A percentile compares a stretch with the other conserved stretches of the same genome.
These are phyloP conservation scores for Mitragyna speciosa DNA, from an alignment of 257 asterid genomes.

Conservation along the genomic window DNA sequence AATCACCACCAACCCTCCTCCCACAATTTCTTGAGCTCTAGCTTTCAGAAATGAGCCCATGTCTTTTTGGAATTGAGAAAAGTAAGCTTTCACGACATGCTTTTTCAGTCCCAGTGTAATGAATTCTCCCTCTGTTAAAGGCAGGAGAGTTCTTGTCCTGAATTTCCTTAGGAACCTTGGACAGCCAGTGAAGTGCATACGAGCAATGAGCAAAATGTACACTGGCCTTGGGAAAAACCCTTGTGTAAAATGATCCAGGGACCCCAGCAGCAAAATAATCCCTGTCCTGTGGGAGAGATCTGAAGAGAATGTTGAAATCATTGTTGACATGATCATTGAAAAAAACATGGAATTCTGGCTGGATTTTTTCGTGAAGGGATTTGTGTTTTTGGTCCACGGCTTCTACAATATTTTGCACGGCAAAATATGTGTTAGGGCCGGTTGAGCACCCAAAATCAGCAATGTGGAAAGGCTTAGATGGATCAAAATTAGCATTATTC, in stretches of 20 bases:
- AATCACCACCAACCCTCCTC: slow-evolving; percentile 37
- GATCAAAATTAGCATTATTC: background rate
- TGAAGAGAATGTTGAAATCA: slow-evolving; percentile 52
- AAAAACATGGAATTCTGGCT: slow-evolving; percentile 35
- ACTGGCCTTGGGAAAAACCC: slow-evolving; percentile 32
- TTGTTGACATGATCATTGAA: slow-evolving; percentile 36
- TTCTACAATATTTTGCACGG: slow-evolving; percentile 39
- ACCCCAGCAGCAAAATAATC: slow-evolving; percentile 34
- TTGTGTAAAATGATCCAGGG: slow-evolving; percentile 37
- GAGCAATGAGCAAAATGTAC: slow-evolving; percentile 36
- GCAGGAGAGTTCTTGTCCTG: slow-evolving; percentile 19
- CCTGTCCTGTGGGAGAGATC: slow-evolving; percentile 13
- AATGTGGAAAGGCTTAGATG: slow-evolving; percentile 18
- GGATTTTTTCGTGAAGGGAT: too few species aligned
- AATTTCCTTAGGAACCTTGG: slow-evolving; percentile 33
- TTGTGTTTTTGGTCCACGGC: slow-evolving; percentile 20
- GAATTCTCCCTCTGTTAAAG: slow-evolving; percentile 39
- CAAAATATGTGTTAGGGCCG: slow-evolving; percentile 45
- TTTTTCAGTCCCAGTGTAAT: slow-evolving; percentile 31
- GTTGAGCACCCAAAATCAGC: slow-evolving; percentile 54
- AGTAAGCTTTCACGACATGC: slow-evolving; percentile 34
- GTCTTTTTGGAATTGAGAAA: slow-evolving; percentile 27
- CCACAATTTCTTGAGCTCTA: slow-evolving; percentile 38
- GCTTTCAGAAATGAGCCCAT: slow-evolving; percentile 27
- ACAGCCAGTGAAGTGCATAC: slow-evolving; percentile 44